Evolutionary conservation across 1,284 basidiomycete genomes (phyloP).

Genomic region (Ceratobasidium sp.): DNA sequence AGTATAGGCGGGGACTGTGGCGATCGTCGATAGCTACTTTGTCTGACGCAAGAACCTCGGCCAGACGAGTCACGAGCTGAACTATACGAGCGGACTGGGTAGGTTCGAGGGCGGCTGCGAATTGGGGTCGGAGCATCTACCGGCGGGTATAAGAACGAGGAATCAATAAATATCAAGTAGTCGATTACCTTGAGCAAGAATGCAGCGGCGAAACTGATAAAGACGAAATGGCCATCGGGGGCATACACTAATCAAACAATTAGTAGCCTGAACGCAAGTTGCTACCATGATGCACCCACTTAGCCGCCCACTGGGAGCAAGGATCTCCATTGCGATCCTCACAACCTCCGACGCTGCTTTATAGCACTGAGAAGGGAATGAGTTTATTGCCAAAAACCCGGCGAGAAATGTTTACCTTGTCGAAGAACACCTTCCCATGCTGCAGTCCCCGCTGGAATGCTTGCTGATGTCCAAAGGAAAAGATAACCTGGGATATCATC

Average conservation of each 20-base stretch:
- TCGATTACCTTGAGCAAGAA: slow-evolving; percentile 78
- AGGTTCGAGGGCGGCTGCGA: slow-evolving; percentile 69
- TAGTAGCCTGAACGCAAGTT: neutral
- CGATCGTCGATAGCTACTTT: slow-evolving; percentile 84
- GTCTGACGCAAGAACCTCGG: slow-evolving; percentile 75
- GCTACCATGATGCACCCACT: slow-evolving; percentile 54
- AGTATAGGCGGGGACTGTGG: slow-evolving; percentile 83
- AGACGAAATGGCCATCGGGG: slow-evolving; percentile 88
- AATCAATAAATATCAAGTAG: neutral
- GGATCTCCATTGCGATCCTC: slow-evolving; percentile 70
- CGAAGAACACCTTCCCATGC: slow-evolving; percentile 75
- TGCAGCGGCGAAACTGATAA: slow-evolving; percentile 86
- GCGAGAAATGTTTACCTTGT: slow-evolving; percentile 64
- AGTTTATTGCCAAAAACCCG: neutral
- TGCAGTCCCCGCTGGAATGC: slow-evolving; percentile 76
- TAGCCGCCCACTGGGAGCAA: slow-evolving; percentile 82
- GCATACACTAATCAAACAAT: slow-evolving; percentile 63
- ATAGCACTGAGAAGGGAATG: slow-evolving; percentile 67
- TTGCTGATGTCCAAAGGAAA: slow-evolving; percentile 86
- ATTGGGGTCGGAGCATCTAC: slow-evolving; percentile 80
- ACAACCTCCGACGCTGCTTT: slow-evolving; percentile 78
- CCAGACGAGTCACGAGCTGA: slow-evolving; percentile 76
- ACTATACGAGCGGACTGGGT: slow-evolving; percentile 77
- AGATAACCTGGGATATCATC: slow-evolving; percentile 66
- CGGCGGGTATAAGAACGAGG: slow-evolving; percentile 27